Evolutionary conservation across 306 rosid genomes (phyloP), one percentile per base, ranked within the genome.

Genomic region (Benincasa hispida): DNA sequence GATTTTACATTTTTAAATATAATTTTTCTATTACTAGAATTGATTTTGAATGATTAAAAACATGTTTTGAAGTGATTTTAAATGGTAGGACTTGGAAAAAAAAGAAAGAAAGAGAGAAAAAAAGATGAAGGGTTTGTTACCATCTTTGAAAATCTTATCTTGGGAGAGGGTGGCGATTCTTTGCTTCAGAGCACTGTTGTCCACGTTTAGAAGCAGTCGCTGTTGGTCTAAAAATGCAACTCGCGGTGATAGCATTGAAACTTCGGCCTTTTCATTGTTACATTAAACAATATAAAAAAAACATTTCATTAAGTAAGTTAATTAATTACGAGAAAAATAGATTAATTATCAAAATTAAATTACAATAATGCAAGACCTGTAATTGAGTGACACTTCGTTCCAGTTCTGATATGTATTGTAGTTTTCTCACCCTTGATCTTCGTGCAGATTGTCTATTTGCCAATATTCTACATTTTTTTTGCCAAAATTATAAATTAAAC

Each of bases 381-480:
- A 94, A 83, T 74, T 97, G 87, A 76, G 86, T 90, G 68, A 94
- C 92, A 81, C 90, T 94, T 28, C 93, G 82, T 75, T 94, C 98
- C 17, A 94, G 95, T 83, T 94, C 98, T 78, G 91, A 89, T 78
- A 91, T 90, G 84, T 94, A 91, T 80, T 94, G 97, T 41, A 94
- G 89, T 82, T 91, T 94, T 88, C 96, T 88, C 66, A 94, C 98
- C 83, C 98, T 85, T 77, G 98, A 91, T 90, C 97, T 87, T 72
- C 87, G 97, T 0, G 98, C 98, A 6, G 97, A 94, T 87, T 94
- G 97, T 80, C 98, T 88, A 82, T 94, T 94, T 79, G 98, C 98
- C 87, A 94, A 78, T 68, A 94, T 94, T 83, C 98, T 94, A 77
- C 72, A 69, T 67, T 21, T 59, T n/a, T 59, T 27, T 41, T 66